Evolutionary conservation across 768 basidiomycete genomes (phyloP), one percentile per base, ranked within the genome.

Genomic region (Leucocoprinus sp.): DNA sequence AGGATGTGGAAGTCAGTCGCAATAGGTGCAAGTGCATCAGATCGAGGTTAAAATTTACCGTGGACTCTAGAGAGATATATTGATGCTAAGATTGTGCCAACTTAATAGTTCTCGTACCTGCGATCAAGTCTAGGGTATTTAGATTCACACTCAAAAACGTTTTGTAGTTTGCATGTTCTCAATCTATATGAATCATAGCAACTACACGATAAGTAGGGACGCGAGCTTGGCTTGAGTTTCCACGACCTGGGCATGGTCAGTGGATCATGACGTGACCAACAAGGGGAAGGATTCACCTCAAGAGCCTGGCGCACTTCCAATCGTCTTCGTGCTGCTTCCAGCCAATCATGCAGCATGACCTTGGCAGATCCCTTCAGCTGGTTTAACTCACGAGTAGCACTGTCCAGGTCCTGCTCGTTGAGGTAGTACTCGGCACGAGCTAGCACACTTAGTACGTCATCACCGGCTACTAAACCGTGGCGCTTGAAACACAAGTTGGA

Each of bases 271-370:
- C 18, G 15, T 15, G 24, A 43, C 7, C 40, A 17, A 39, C 24
- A 43, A 43, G 19, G 35, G 33, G 34, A 35, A 37, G 17, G 15
- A 52, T 66, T 54, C 54, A 89, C 90, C 71, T 93, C 85, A 53
- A 99, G 62, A 33, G 92, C 89, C 63, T 97, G 95, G 61, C 88
- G 73, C 24, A 96, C 92, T 65, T 96, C 91, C 50, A 99, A 62
- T 60, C 93, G 74, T 58, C 76, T 71, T 52, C 95, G 72, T 8
- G 92, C 93, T 55, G 90, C 92, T 54, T 82, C 80, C 31, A 99
- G 67, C 96, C 95, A 99, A 64, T 98, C 95, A 27, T 71, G 66
- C 42, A 88, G 55, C 35, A 95, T 59, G 42, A 73, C 60, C 63
- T 82, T 85, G 12, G 85, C 85, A 48, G 85, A 79, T 1, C 93